Evolutionary conservation across 2,329 filamentous ascomycete species (phyloP).

Genomic region (Beauveria asiatica): DNA sequence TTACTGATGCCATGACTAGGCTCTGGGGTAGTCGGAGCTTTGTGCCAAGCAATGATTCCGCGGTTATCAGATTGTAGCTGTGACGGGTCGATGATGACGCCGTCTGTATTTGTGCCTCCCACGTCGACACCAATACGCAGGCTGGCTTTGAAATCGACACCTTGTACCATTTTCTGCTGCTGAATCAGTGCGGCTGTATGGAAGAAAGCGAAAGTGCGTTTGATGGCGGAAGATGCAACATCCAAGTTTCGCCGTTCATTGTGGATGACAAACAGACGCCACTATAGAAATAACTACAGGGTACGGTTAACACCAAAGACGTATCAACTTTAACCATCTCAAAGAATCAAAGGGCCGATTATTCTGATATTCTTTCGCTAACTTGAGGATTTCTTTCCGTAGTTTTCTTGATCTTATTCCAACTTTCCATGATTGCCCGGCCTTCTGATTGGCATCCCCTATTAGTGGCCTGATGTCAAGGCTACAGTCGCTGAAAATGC

Average conservation of each 20-base stretch:
- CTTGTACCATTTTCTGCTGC: neutral
- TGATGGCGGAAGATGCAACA: neutral
- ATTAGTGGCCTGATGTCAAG: neutral
- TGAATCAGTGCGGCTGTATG: neutral
- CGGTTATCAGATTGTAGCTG: constrained; percentile 25
- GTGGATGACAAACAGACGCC: neutral
- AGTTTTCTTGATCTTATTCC: too few species aligned
- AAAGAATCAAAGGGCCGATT: too few species aligned
- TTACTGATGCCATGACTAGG: constrained; percentile 38
- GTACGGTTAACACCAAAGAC: too few species aligned
- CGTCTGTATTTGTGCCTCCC: constrained; percentile 46
- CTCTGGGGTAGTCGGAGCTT: constrained; percentile 39
- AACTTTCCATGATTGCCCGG: too few species aligned
- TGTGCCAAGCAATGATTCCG: constrained; percentile 41
- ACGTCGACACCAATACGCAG: constrained; percentile 39
- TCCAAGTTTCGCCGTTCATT: neutral
- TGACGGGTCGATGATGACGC: constrained; percentile 39
- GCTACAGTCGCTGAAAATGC: neutral
- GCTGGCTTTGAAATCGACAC: constrained; percentile 2
- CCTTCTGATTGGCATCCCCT: too few species aligned
- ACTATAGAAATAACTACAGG: neutral
- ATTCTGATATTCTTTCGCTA: too few species aligned
- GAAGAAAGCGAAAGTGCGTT: neutral
- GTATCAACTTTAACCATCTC: too few species aligned
- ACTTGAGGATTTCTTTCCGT: too few species aligned